Conservation (phyloP, 1,139 yeast genomes). For the Yamadazyma membranifaciens region DNA sequence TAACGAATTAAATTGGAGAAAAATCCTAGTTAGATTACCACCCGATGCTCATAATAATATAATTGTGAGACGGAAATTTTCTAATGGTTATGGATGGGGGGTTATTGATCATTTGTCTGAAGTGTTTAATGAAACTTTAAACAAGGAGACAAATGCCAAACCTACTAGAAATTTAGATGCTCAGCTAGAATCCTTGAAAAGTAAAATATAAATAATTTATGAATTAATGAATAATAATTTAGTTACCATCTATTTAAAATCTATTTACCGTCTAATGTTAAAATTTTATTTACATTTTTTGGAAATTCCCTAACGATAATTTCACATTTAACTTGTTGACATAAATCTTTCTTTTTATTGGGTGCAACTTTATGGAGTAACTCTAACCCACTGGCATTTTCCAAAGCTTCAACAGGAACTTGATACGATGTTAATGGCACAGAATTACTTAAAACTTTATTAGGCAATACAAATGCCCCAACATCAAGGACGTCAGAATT, state of each 20-base stretch:
- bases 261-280: constrained; percentile 23
- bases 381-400: constrained; percentile 81
- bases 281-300: constrained; percentile 37
- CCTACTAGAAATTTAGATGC: not conserved
- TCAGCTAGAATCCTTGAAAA: constrained; percentile 8
- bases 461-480: constrained; percentile 93
- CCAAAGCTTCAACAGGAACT: constrained; percentile 88
- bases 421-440: constrained; percentile 73
- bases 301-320: constrained; percentile 82
- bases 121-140: constrained; percentile 14
- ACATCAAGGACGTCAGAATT: constrained; percentile 59
- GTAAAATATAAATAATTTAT: constrained; percentile 13
- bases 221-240: not conserved
- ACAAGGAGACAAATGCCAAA: not conserved
- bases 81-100: constrained; percentile 96
- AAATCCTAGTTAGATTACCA: constrained; percentile 77
- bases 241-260: no score
- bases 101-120: constrained; percentile 57
- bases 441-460: constrained; percentile 66
- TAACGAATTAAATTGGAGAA: constrained; percentile 75
- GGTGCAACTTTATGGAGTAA: constrained; percentile 69
- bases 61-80: constrained; percentile 80
- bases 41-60: constrained; percentile 98
- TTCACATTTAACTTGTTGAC: constrained; percentile 77
- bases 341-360: constrained; percentile 61